Percentiles rank a stretch among this genome's conserved stretches.
Evolutionary conservation across 495 filamentous ascomycete genomes (phyloP).

Genomic region (Talaromyces adpressus): DNA sequence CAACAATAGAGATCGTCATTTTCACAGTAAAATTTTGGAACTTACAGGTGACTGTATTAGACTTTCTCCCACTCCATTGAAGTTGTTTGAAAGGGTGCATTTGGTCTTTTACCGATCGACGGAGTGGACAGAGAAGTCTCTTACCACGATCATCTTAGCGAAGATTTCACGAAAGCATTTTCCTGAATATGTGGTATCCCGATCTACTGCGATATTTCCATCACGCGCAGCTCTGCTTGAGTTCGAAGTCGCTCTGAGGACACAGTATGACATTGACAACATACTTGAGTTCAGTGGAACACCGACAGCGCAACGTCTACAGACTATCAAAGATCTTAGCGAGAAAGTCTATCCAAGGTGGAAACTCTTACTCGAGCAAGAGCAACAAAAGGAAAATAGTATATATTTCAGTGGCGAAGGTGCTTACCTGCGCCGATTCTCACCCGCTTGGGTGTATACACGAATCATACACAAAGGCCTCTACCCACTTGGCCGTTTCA

Average conservation of each 20-base stretch:
- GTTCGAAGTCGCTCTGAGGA: constrained; percentile 80
- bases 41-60: constrained; percentile 79
- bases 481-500: constrained; percentile 74
- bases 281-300: constrained; percentile 79
- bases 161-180: constrained; percentile 83
- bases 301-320: constrained; percentile 55
- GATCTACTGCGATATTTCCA: constrained; percentile 81
- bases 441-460: constrained; percentile 88
- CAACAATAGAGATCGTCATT: constrained; percentile 52
- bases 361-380: constrained; percentile 64
- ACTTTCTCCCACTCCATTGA: constrained; percentile 64
- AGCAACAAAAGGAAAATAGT: constrained; percentile 71
- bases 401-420: constrained; percentile 83
- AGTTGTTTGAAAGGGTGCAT: constrained; percentile 88
- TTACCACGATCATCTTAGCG: constrained; percentile 91
- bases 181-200: constrained; percentile 82
- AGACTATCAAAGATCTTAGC: constrained; percentile 64
- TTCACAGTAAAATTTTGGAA: constrained; percentile 68
- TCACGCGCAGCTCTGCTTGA: constrained; percentile 71
- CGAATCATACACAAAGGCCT: constrained; percentile 85
- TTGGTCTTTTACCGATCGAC: constrained; percentile 94
- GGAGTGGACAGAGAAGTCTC: constrained; percentile 94
- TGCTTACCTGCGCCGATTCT: constrained; percentile 85
- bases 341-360: constrained; percentile 74
- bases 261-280: constrained; percentile 75